Conservation (phyloP, 352 stramenopile genomes). For the Elongisporangium prolatum region DNA sequence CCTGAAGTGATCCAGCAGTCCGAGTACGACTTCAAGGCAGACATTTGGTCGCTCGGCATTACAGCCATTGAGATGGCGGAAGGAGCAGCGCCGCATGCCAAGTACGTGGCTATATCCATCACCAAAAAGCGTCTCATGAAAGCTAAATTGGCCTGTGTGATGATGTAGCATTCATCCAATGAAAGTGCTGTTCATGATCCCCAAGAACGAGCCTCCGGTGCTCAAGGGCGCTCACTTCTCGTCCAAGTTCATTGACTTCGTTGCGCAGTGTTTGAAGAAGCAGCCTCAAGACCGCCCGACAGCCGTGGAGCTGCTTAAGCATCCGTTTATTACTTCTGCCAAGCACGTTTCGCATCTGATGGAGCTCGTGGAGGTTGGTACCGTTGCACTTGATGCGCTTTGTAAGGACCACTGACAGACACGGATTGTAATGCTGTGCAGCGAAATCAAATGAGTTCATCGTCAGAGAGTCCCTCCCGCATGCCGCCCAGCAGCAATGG, state of each 20-base stretch:
- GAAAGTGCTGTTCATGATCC: slow-evolving; percentile 99
- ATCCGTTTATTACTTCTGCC: slow-evolving; percentile 78
- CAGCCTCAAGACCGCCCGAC: slow-evolving; percentile 78
- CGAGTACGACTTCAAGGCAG: slow-evolving; percentile 95
- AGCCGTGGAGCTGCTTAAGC: slow-evolving; percentile 74
- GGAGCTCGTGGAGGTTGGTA: slow-evolving; percentile 50
- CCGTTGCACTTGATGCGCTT: slow-evolving; percentile 4
- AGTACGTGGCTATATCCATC: slow-evolving; percentile 40
- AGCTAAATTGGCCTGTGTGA: background rate
- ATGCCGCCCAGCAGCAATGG: background rate
- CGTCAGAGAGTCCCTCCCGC: background rate
- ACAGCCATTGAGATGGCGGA: slow-evolving; percentile 99
- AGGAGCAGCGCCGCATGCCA: slow-evolving; percentile 91
- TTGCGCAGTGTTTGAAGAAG: slow-evolving; percentile 87
- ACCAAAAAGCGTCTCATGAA: too few species aligned
- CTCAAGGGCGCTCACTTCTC: slow-evolving; percentile 73
- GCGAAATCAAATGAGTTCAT: background rate
- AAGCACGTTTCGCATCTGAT: slow-evolving; percentile 70
- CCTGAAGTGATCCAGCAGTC: slow-evolving; percentile 82
- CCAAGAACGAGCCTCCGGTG: slow-evolving; percentile 87
- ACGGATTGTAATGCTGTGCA: background rate
- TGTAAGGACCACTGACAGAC: background rate
- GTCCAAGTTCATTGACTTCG: slow-evolving; percentile 85
- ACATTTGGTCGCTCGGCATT: slow-evolving; percentile 99
- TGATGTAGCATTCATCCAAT: slow-evolving; percentile 94